Percentiles rank a stretch among this genome's conserved stretches.
These are phyloP conservation scores for Purpureocillium lavendulum DNA, from an alignment of 2,329 filamentous ascomycete species.

Conservation along the genomic window DNA sequence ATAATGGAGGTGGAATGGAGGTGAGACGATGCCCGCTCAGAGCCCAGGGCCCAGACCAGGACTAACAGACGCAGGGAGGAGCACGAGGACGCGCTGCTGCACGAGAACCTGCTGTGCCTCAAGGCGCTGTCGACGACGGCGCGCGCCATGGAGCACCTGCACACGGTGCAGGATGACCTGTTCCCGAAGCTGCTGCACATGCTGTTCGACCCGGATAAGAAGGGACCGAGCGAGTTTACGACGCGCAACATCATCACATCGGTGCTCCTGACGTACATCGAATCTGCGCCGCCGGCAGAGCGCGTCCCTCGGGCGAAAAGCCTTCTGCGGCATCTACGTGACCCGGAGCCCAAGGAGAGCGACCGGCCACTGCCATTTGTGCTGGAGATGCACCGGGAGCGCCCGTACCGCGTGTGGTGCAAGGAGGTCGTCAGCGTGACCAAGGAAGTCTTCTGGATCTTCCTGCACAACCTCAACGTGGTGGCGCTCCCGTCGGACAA, in stretches of 20 bases:
- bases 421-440: conserved; percentile 89
- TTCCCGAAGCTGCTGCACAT: conserved; percentile 82
- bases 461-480: conserved; percentile 88
- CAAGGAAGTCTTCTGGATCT: conserved; percentile 99
- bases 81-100: conserved; percentile 86
- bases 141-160: conserved; percentile 71
- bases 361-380: conserved; percentile 78
- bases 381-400: conserved; percentile 74
- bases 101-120: conserved; percentile 85
- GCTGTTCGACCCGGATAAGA: conserved; percentile 96
- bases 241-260: conserved; percentile 87
- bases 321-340: conserved; percentile 72
- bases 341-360: conserved; percentile 68
- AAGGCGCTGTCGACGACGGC: conserved; percentile 93
- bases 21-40: conserved; percentile 32
- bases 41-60: too few relatives aligned
- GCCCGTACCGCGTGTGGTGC: conserved; percentile 89
- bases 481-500: conserved; percentile 54
- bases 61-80: conserved; percentile 59
- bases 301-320: conserved; percentile 60
- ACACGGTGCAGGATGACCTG: conserved; percentile 68
- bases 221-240: conserved; percentile 92
- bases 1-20: conserved; percentile 96
- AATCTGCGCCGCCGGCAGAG: conserved; percentile 53
- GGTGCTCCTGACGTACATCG: conserved; percentile 81